Base-by-base conservation (phyloP, 2,329 filamentous ascomycete species). In the Nemania abortiva region DNA sequence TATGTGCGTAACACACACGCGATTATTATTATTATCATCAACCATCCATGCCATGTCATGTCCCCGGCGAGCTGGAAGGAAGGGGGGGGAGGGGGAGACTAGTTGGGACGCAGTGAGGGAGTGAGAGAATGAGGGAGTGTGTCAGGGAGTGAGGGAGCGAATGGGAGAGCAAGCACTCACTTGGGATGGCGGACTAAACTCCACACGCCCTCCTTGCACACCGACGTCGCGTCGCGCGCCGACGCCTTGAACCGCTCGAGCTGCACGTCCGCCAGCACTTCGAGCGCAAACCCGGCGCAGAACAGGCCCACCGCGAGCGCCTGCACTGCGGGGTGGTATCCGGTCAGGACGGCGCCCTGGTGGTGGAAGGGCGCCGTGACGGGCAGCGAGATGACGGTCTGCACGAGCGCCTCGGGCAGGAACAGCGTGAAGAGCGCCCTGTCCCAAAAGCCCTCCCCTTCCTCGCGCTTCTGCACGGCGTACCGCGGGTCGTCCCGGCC, bases 131-230 rank as follows among this genome's bases (percentile, higher is more conserved):
- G 18, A 13, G 42, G 42, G 13, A 6, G 11, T 6, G 11, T 45
- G 42, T 4, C 13, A 22, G 5, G 58, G 10, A 10, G 11, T 22
- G 20, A 50, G 20, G 20, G 47, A 24, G 3, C 29, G 7, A 10
- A n/a, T 45, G 31, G 31, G 31, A 34, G 31, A 5, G 9, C 4
- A 34, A 34, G 31, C 4, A 80, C 85, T 77, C 81, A 89, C 87
- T 90, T 90, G 0, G 88, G 88, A 78, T 90, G 87, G 57, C 88
- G 80, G 29, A 89, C 87, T 37, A 90, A 83, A 72, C 86, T 87
- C 86, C 87, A 90, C 34, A 90, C 88, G 13, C 87, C 87, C n/a
- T 86, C 82, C 15, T 84, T 83, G 69, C 85, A 82, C 34, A 89
- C 79, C 45, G 79, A 80, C 39, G 80, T 79, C 18, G 75, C 74